Conservation (phyloP, 1,284 basidiomycete genomes). For the Gomphus bonarii region DNA sequence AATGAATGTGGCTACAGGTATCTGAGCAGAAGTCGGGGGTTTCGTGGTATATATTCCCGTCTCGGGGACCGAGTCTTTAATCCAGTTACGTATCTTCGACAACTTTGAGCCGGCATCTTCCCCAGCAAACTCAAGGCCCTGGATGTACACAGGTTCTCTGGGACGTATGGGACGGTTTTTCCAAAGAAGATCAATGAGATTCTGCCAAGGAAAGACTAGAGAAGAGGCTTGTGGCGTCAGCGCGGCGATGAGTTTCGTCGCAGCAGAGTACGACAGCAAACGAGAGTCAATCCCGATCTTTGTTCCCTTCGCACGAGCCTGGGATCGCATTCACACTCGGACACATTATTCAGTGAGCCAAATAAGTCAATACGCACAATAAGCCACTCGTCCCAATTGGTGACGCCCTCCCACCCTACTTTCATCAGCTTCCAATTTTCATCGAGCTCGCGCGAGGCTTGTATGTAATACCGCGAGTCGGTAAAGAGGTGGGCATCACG, state of each 20-base stretch:
- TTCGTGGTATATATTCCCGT: slow-evolving; percentile 49
- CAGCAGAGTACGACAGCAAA: slow-evolving; percentile 71
- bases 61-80: slow-evolving; percentile 46
- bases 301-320: slow-evolving; percentile 42
- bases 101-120: slow-evolving; percentile 51
- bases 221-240: slow-evolving; percentile 47
- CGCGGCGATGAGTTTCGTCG: slow-evolving; percentile 45
- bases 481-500: slow-evolving; percentile 65
- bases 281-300: slow-evolving; percentile 85
- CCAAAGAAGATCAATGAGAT: slow-evolving; percentile 85
- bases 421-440: slow-evolving; percentile 67
- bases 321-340: background rate
- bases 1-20: slow-evolving; percentile 55
- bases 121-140: slow-evolving; percentile 63
- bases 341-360: background rate
- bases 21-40: slow-evolving; percentile 49
- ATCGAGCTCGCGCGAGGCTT: slow-evolving; percentile 72
- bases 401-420: slow-evolving; percentile 51
- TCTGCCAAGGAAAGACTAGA: slow-evolving; percentile 61
- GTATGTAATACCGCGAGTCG: slow-evolving; percentile 86
- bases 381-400: slow-evolving; percentile 76
- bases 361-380: slow-evolving; percentile 31
- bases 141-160: slow-evolving; percentile 61
- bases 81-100: slow-evolving; percentile 49
- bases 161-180: slow-evolving; percentile 61